Evolutionary conservation across 2,329 filamentous ascomycete genomes (phyloP), one percentile per base, ranked within the genome.

Genomic region (Colletotrichum noveboracense): DNA sequence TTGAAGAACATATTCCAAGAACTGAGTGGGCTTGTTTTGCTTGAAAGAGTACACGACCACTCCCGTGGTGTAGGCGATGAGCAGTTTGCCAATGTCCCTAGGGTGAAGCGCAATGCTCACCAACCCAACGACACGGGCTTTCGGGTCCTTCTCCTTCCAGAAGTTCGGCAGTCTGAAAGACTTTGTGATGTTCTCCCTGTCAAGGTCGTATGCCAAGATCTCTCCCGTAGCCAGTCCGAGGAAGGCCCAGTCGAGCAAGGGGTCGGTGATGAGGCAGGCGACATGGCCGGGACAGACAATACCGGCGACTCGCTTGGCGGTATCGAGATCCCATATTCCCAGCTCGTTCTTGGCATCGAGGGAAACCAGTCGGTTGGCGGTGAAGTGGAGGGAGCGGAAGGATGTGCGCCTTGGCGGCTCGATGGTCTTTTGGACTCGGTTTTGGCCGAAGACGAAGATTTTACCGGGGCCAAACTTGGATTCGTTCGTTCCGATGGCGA

Each of bases 41-140:
- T 99, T 98, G 88, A 99, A 97, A 4, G 95, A 97, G 85, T 97
- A 99, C 76, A 97, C 91, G 62, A 95, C 95, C 7, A 95, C 96
- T 16, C 97, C 97, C 78, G 96, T 92, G 0, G 92, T 92, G 83
- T 98, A 99, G n/a, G 94, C 96, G 74, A 99, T 94, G 73, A 99
- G 86, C 30, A 99, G 88, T 80, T 95, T 96, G 6, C 97, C 97
- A 78, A 98, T 95, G 82, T 99, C 97, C 79, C 96, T 91, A 3
- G 97, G 96, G 81, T 98, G 97, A 79, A 98, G 89, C 75, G 95
- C 92, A 81, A 99, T 87, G 18, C 93, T 94, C 21, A 98, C 90
- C 38, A 98, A 88, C 3, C 91, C 89, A 14, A 90, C 87, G 9
- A 86, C 85, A 65, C 92, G 89, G 12, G 93, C 91, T 71, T 90